phyloP scores from a whole-genome alignment of 192 early-diverging fungal genomes.

The Irineochytrium annulatum region DNA sequence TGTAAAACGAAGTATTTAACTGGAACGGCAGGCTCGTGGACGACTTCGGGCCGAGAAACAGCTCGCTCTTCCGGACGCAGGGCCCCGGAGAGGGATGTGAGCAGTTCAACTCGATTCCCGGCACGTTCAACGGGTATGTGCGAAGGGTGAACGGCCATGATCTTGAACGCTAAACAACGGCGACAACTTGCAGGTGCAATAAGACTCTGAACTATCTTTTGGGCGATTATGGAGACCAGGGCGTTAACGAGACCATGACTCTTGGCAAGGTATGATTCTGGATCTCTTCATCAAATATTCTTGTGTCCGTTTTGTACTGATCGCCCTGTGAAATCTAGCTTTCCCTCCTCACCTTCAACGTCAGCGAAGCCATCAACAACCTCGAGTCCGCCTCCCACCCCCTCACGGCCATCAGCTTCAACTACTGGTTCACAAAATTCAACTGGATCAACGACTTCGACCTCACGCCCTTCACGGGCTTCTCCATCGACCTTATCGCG shows the following conservation, averaged over 20 bases:
- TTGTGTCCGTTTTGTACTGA: not conserved
- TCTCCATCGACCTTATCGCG: slow-evolving; percentile 10
- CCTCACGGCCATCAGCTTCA: slow-evolving; percentile 3
- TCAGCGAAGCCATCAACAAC: not conserved
- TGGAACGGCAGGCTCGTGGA: too few species aligned
- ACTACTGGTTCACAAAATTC: slow-evolving; percentile 21
- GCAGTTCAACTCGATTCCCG: not conserved
- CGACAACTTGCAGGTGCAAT: slow-evolving; percentile 5
- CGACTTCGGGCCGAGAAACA: slow-evolving; percentile 9
- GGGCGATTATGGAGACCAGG: slow-evolving; percentile 10
- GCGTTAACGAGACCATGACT: not conserved
- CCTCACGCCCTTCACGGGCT: slow-evolving; percentile 11
- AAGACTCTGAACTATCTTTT: slow-evolving; percentile 11
- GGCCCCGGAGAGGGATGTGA: not conserved
- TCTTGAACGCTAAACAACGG: not conserved
- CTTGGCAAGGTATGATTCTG: not conserved
- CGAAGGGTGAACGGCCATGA: not conserved
- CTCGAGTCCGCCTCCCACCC: slow-evolving; percentile 6
- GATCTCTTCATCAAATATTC: not conserved
- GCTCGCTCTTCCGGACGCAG: slow-evolving; percentile 9
- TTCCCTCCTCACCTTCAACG: not conserved
- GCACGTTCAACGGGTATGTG: not conserved
- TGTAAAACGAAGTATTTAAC: too few species aligned
- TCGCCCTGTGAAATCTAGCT: slow-evolving; percentile 3
- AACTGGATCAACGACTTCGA: slow-evolving; percentile 21